Evolutionary conservation across 2,329 filamentous ascomycete species (phyloP).

Genomic region (Phialocephala sp.): DNA sequence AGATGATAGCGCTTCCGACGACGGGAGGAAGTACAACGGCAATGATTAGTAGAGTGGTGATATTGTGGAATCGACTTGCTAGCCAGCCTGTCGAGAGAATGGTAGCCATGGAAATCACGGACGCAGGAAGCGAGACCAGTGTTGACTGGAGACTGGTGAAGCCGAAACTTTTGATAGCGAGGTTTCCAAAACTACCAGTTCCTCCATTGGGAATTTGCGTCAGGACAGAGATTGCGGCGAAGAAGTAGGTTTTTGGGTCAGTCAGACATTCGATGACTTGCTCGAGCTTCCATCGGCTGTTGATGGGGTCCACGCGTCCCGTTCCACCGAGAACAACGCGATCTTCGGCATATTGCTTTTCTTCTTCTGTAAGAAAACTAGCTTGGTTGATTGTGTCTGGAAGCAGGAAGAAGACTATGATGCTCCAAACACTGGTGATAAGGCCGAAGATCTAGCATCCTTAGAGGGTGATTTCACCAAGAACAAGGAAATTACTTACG

Average conservation of each 20-base stretch:
- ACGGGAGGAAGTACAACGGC: conserved; percentile 32
- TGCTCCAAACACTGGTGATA: conserved; percentile 52
- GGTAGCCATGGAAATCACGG: conserved; percentile 31
- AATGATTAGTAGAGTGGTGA: conserved; percentile 35
- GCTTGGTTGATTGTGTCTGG: conserved; percentile 61
- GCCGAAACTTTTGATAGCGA: conserved; percentile 46
- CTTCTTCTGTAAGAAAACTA: conserved; percentile 59
- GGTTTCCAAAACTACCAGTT: conserved; percentile 62
- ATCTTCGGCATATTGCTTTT: conserved; percentile 52
- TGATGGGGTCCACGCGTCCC: conserved; percentile 54
- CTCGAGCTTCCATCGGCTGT: conserved; percentile 51
- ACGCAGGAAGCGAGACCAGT: conserved; percentile 34
- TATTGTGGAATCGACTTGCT: conserved; percentile 43
- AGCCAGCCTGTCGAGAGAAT: conserved; percentile 40
- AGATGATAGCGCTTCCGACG: conserved; percentile 40
- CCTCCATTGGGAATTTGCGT: conserved; percentile 66
- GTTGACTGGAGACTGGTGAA: conserved; percentile 44
- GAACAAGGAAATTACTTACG: conserved; percentile 20
- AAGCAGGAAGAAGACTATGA: conserved; percentile 54
- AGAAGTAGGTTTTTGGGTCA: conserved; percentile 61
- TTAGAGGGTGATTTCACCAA: conserved; percentile 10
- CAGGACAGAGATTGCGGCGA: conserved; percentile 57
- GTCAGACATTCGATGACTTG: conserved; percentile 59
- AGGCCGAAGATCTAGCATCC: conserved; percentile 51
- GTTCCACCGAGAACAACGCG: conserved; percentile 57